Percentiles rank a stretch among this genome's conserved stretches.
These are phyloP conservation scores for Hippophae tibetana DNA, from an alignment of 306 rosid genomes.

Conservation along the genomic window DNA sequence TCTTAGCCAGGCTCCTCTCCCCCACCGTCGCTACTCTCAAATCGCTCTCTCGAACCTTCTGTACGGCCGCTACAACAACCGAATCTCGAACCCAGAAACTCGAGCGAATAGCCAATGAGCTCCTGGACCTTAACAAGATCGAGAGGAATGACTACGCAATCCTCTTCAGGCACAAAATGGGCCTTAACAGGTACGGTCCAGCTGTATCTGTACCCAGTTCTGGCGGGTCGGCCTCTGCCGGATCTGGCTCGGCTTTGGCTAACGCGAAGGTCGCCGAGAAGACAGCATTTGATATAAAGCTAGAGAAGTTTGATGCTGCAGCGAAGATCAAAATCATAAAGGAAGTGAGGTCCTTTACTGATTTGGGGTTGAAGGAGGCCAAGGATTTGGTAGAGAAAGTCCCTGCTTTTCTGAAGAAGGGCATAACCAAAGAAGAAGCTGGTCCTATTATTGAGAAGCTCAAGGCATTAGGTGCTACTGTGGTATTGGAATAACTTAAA, in stretches of 20 bases:
- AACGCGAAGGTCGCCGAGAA: conserved; percentile 31
- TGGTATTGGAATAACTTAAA: conserved; percentile 23
- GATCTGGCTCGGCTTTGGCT: conserved; percentile 20
- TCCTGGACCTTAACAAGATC: conserved; percentile 29
- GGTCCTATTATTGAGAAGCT: conserved; percentile 32
- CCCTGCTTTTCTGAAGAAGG: conserved; percentile 35
- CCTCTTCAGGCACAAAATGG: conserved; percentile 39
- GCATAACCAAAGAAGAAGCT: conserved; percentile 34
- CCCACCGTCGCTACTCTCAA: conserved; percentile 2
- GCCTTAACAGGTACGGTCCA: conserved; percentile 36
- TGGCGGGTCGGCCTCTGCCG: conserved; percentile 17
- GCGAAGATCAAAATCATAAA: conserved; percentile 45
- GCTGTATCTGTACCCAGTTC: conserved; percentile 23
- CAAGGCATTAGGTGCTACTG: conserved; percentile 31
- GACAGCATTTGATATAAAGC: conserved; percentile 32
- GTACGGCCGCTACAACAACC: conserved; percentile 17
- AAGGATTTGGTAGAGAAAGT: conserved; percentile 45
- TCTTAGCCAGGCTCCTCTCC: conserved; percentile 14
- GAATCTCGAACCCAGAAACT: conserved; percentile 28
- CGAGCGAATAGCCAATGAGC: conserved; percentile 36
- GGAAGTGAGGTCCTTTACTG: conserved; percentile 38
- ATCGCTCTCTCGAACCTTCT: conserved; percentile 14
- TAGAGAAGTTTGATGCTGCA: conserved; percentile 36
- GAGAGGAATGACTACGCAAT: conserved; percentile 35
- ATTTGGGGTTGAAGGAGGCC: conserved; percentile 38